phyloP scores from a whole-genome alignment of 2,329 filamentous ascomycete species.

The Alternaria rosae region DNA sequence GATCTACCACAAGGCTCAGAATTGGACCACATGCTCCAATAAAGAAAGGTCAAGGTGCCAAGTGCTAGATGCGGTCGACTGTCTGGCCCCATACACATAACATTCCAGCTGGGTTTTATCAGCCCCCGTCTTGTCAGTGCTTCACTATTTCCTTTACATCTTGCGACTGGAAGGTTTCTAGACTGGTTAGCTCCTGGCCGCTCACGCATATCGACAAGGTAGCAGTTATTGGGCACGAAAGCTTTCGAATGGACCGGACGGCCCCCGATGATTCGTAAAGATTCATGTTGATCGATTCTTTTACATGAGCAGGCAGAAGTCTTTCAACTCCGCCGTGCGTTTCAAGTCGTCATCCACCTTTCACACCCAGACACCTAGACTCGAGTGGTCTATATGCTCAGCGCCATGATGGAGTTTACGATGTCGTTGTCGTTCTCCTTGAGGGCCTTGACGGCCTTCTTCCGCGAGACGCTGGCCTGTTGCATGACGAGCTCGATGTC shows the following conservation, averaged over 20 bases:
- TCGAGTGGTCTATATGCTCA: constrained; percentile 62
- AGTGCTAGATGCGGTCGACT: not conserved
- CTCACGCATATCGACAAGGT: not conserved
- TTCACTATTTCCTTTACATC: constrained; percentile 83
- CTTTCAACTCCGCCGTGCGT: constrained; percentile 22
- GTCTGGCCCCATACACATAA: not conserved
- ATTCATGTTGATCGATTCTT: constrained; percentile 39
- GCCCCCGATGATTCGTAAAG: constrained; percentile 9
- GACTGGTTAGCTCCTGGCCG: not conserved
- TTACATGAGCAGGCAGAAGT: constrained; percentile 25
- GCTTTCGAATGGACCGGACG: not conserved
- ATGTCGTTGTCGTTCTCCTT: constrained; percentile 99
- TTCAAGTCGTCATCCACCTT: constrained; percentile 24
- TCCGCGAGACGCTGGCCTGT: constrained; percentile 94
- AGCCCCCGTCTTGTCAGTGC: constrained; percentile 85
- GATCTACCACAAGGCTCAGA: not conserved
- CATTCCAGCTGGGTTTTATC: not conserved
- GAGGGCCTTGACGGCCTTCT: constrained; percentile 98
- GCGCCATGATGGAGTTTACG: constrained; percentile 99
- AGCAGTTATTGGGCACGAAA: not conserved
- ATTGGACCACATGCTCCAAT: not conserved
- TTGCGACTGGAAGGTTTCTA: constrained; percentile 68
- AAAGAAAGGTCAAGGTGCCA: not conserved
- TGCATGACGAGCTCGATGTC: constrained; percentile 99
- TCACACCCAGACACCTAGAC: constrained; percentile 17